A percentile compares a stretch with the other conserved stretches of the same genome.
Conservation (phyloP, 2,329 filamentous ascomycete genomes). For the Cordyceps cicadae region DNA sequence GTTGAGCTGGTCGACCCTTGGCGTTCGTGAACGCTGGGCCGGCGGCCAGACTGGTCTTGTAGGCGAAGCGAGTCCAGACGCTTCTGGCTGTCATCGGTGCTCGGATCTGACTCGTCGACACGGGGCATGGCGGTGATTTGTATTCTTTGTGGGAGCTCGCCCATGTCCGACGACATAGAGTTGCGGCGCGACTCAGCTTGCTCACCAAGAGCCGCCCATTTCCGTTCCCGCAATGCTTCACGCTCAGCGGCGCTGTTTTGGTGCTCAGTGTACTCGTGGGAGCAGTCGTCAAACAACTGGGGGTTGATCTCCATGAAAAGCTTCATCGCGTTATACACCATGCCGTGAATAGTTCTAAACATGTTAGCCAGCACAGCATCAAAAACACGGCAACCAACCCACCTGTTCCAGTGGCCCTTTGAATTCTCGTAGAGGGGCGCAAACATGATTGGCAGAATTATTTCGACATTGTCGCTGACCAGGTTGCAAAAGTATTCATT, state of each 20-base stretch:
- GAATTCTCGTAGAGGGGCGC: constrained; percentile 97
- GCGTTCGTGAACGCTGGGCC: constrained; percentile 47
- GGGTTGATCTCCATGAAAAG: constrained; percentile 99
- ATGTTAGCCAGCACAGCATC: constrained; percentile 24
- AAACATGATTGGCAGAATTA: constrained; percentile 99
- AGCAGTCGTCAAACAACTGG: constrained; percentile 96
- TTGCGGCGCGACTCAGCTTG: constrained; percentile 64
- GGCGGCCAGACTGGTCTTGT: constrained; percentile 64
- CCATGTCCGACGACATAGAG: constrained; percentile 23
- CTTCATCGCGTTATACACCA: constrained; percentile 99
- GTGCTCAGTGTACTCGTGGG: constrained; percentile 93
- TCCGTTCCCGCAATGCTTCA: constrained; percentile 71
- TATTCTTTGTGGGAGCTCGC: constrained; percentile 25
- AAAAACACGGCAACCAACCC: constrained; percentile 24
- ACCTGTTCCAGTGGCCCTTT: constrained; percentile 99
- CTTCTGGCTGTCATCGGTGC: constrained; percentile 76
- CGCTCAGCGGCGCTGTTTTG: constrained; percentile 86
- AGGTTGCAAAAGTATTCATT: constrained; percentile 99
- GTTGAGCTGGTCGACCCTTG: constrained; percentile 51
- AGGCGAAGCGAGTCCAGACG: constrained; percentile 83
- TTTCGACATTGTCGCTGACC: constrained; percentile 97
- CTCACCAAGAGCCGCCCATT: constrained; percentile 81
- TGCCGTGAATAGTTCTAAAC: constrained; percentile 88
- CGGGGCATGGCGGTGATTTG: constrained; percentile 38
- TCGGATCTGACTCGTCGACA: constrained; percentile 69